Base-by-base conservation (phyloP, 2,329 filamentous ascomycete species). In the Rugonectria rugulosa region DNA sequence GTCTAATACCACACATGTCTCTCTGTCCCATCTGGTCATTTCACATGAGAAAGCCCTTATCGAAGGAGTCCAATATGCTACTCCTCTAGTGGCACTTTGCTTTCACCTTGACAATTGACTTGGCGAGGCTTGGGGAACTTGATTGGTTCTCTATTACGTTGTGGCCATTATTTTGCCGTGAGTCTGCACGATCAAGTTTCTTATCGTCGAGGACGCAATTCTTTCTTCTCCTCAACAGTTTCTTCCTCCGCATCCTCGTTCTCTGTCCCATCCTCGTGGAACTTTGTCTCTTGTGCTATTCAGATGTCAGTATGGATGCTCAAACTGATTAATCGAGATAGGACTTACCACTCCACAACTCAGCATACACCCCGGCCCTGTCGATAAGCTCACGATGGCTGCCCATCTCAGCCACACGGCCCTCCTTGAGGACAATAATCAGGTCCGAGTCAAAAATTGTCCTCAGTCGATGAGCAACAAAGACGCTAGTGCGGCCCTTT, bases 371-470 rank as follows among this genome's bases (percentile, higher is more conserved):
- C 0, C 92, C 91, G 10, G 85, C 88, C 14, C 76, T 79, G 63
- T 95, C 89, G 59, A 98, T 86, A 55, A 99, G 76, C 71, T 95
- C 85, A 56, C 89, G 83, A 73, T 99, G 95, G 14, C 90, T 96
- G 12, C 95, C 95, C 73, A 85, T 87, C 77, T 98, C 95, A 3
- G 88, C 91, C n/a, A 98, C 92, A 12, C 79, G 80, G 0, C 95
- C 95, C 57, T 90, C 88, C 70, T 88, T 89, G 53, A 98, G 77
- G 31, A 98, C 95, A 66, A 98, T 93, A 65, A 98, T 98, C 66
- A 93, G 79, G 74, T 98, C 90, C 32, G 91, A 91, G 68, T 98
- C 95, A 68, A 91, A 96, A 62, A 99, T 97, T 0, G 95, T 98
- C 47, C 94, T 85, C 56, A 99, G 77, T 15, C 95, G 85, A 73